A percentile compares a stretch with the other conserved stretches of the same genome.
phyloP scores from a whole-genome alignment of 345 rosid species.

The Raphanus sativus region DNA sequence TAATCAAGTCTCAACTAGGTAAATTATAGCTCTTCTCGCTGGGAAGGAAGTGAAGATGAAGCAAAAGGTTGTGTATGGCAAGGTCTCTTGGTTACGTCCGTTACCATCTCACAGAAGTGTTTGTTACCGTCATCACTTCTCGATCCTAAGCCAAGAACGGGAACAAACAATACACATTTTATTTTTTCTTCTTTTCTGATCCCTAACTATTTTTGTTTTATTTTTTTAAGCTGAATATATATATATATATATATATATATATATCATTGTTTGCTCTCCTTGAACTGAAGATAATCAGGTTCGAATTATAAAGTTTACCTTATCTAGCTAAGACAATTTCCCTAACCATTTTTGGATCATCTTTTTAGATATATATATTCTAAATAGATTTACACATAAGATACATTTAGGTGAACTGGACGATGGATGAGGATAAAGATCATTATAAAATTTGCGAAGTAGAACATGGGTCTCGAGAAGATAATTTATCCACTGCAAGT shows the following conservation, averaged over 20 bases:
- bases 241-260: too few relatives aligned
- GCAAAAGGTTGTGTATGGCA: too few relatives aligned
- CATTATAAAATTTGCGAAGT: not conserved
- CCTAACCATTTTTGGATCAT: not conserved
- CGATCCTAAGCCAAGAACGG: too few relatives aligned
- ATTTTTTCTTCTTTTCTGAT: too few relatives aligned
- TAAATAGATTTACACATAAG: not conserved
- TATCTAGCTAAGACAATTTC: not conserved
- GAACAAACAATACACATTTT: too few relatives aligned
- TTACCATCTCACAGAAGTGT: too few relatives aligned
- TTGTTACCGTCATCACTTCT: too few relatives aligned
- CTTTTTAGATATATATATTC: not conserved
- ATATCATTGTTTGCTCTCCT: not conserved
- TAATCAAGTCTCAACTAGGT: too few relatives aligned
- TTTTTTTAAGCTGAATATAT: too few relatives aligned
- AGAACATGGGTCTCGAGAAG: not conserved
- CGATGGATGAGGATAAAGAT: not conserved
- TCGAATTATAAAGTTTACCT: not conserved
- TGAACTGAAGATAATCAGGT: too few relatives aligned
- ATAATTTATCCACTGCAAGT: not conserved
- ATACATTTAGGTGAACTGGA: not conserved
- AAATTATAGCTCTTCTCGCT: constrained; percentile 64
- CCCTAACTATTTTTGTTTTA: too few relatives aligned
- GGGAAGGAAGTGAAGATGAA: constrained; percentile 64
- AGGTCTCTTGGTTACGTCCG: too few relatives aligned